Evolutionary conservation across 371 early-diverging fungal species (phyloP), one percentile per base, ranked within the genome.

Genomic region (Mortierella sp.): DNA sequence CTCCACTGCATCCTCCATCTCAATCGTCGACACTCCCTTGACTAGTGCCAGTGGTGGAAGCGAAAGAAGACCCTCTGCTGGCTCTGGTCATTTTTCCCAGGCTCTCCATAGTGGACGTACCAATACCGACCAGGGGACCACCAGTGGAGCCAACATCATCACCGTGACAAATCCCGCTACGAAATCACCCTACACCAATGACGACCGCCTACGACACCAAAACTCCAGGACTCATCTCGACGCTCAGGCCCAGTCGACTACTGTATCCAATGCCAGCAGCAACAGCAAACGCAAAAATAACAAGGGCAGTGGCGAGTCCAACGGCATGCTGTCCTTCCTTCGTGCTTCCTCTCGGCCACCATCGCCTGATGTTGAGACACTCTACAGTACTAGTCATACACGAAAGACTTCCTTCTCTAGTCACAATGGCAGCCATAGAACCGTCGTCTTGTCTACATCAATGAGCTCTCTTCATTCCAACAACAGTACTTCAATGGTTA

Each of bases 311-410:
- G 68, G 49, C 51, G 79, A 79, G 30, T 70, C 79, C 20, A 76
- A 66, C 52, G 57, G 81, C 51, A 63, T 75, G 54, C 55, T 75
- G 16, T 68, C 81, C 1, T 75, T 80, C 65, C 75, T 80, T 39
- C 72, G 81, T 32, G 32, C 69, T 0, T 70, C 79, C 5, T 79
- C 80, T 16, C 32, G 81, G 51, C 81, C 81, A 2, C 76, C 81
- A 9, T 80, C 81, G 5, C 81, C 81, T 0, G 81, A 80, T 24
- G 52, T 47, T 45, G 75, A 71, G 22, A 14, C 68, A n/a, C 43
- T 55, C 43, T 32, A 66, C 66, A 78, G 64, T 35, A 60, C 40
- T 28, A 68, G 65, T 59, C 78, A 78, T 28, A 73, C 74, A 2
- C 54, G 78, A 37, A 78, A 73, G 37, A 70, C 78, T 9, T 78